A percentile compares a stretch with the other conserved stretches of the same genome.
phyloP scores from a whole-genome alignment of 1,284 basidiomycete species.

The Abortiporus biennis region DNA sequence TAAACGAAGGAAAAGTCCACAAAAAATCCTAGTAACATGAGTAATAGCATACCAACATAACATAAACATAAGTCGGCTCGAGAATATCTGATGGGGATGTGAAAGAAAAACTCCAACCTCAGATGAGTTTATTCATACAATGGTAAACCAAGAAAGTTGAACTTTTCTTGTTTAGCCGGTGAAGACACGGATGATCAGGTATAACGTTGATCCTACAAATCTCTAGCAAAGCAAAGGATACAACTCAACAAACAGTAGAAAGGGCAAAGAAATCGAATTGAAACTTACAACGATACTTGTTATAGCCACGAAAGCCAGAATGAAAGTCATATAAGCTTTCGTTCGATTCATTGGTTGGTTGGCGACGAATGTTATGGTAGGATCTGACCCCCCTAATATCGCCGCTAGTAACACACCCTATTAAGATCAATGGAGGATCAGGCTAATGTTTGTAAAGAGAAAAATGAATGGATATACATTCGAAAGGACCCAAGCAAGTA shows the following conservation, averaged over 20 bases:
- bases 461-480: constrained; percentile 50
- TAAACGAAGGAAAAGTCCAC: too few species aligned
- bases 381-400: constrained; percentile 66
- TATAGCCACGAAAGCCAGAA: constrained; percentile 74
- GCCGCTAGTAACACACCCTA: constrained; percentile 70
- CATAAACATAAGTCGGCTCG: too few species aligned
- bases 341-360: constrained; percentile 48
- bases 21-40: too few species aligned
- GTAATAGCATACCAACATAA: too few species aligned
- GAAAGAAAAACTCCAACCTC: too few species aligned
- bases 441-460: background rate
- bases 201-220: constrained; percentile 58
- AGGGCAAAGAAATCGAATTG: constrained; percentile 1
- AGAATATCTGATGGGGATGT: too few species aligned
- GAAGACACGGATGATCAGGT: constrained; percentile 57
- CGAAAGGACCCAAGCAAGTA: constrained; percentile 81
- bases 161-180: constrained; percentile 39
- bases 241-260: background rate
- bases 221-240: constrained; percentile 28
- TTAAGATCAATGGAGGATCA: constrained; percentile 3
- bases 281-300: constrained; percentile 56
- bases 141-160: too few species aligned
- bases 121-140: too few species aligned
- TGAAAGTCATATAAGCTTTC: constrained; percentile 74
- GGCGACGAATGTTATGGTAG: constrained; percentile 58